These are phyloP conservation scores for Apostasia shenzhenica DNA, from an alignment of 106 monocot species.

Conservation along the genomic window DNA sequence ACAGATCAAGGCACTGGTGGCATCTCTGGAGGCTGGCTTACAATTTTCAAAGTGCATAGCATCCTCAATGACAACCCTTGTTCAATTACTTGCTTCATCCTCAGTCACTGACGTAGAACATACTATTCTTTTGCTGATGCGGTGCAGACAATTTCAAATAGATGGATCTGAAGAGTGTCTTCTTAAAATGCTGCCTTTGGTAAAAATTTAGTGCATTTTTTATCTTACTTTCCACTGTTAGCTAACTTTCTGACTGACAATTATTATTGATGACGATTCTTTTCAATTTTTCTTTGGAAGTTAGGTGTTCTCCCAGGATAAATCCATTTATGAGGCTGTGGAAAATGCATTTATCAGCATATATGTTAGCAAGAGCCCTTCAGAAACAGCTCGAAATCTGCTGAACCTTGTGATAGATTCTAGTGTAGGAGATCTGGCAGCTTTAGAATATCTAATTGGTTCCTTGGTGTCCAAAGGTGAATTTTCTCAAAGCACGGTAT, in stretches of 20 bases:
- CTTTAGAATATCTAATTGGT: conserved; percentile 67
- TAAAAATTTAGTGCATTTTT: conserved; percentile 18
- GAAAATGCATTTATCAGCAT: conserved; percentile 88
- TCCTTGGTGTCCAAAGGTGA: conserved; percentile 77
- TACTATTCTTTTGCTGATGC: conserved; percentile 84
- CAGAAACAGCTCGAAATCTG: conserved; percentile 76
- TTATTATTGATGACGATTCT: not conserved
- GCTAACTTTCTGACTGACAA: no score
- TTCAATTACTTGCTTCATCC: conserved; percentile 85
- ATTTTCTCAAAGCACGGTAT: conserved; percentile 72
- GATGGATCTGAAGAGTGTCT: conserved; percentile 93
- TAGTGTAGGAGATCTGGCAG: conserved; percentile 83
- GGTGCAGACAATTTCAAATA: conserved; percentile 94
- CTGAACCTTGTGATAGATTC: conserved; percentile 57
- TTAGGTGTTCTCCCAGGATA: conserved; percentile 92
- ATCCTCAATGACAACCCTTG: conserved; percentile 59
- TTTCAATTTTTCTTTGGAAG: conserved; percentile 1
- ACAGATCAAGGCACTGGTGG: conserved; percentile 86
- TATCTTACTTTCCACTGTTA: no score
- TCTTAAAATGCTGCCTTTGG: conserved; percentile 89
- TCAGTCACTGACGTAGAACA: conserved; percentile 88
- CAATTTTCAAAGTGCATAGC: conserved; percentile 72
- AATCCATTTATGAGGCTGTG: conserved; percentile 92
- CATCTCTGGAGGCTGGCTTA: conserved; percentile 88
- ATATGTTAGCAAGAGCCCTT: conserved; percentile 65